Base-by-base conservation (phyloP, 805 yeast species). In the Yamadazyma philogaea region DNA sequence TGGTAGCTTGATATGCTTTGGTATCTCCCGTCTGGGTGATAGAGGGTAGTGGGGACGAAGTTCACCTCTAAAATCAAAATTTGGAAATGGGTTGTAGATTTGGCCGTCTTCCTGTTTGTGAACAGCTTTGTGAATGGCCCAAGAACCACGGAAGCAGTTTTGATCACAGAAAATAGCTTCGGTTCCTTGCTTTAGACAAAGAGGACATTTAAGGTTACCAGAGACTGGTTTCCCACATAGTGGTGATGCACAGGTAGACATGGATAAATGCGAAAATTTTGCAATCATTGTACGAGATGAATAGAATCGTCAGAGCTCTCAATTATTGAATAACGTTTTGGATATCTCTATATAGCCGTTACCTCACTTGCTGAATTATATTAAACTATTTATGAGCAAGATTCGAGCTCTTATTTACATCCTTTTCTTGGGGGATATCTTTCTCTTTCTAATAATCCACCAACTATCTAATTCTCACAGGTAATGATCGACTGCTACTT, bases 51-150 rank as follows among this genome's bases (percentile, higher is more conserved):
- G 62, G 0, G 99, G 88, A 58, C 86, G 76, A 40, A 90, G 57
- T 1, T 72, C 63, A 15, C 99, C 98, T 1, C 89, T 72, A 64
- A 76, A 93, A 33, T 74, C 70, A 59, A 74, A 86, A 19, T 76
- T 75, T 20, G 96, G 95, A 67, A 87, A 93, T 36, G 99, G 99
- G 53, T 93, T 83, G 59, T 85, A 89, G 2, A 78, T 50, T 7
- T 69, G 76, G 11, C 81, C 81, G 37, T 76, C 81, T 47, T 77
- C 78, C 11, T 59, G 52, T 21, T 72, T 72, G 60, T 90, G 97
- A 41, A 81, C 68, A 21, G 80, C 75, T 67, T 89, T 90, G 61
- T 91, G 99, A 12, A 72, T 61, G 12, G 75, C 64, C 80, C 88
- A 86, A 34, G 78, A 69, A 35, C 83, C 67, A 58, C 84, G 79